Evolutionary conservation across 1,284 basidiomycete genomes (phyloP), one percentile per base, ranked within the genome.

Genomic region (Leccinum fallax): DNA sequence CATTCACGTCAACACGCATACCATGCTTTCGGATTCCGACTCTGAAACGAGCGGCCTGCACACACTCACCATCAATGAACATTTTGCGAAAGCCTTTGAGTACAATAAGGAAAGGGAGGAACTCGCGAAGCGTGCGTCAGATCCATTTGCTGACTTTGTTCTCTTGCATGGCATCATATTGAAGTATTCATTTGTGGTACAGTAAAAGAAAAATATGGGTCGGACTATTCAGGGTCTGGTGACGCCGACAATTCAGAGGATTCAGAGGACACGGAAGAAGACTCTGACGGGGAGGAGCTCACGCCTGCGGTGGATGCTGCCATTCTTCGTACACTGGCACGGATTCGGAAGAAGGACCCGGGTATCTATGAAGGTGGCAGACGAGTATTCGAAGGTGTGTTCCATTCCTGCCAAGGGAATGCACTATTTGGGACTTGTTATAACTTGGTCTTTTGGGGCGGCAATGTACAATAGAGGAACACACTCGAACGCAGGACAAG

Each of bases 271-370:
- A 90, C 88, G 55, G 92, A 93, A 2, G 96, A 98, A 72, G 97
- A 99, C 72, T 94, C 97, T 72, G 93, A 97, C 63, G 97, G 96
- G 13, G 94, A 95, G 67, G 93, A 98, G 75, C 85, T 99, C 60
- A 99, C 95, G 0, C 95, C 96, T 2, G 90, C 92, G 0, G 85
- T 98, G 53, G 97, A 99, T 73, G 97, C 91, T 52, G 97, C 97
- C 19, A 97, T 99, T 69, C 82, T 99, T 49, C 84, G 94, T 55
- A 99, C 96, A 0, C 81, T 99, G 8, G 92, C 91, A 1, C 85
- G 90, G 68, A 98, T 99, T 63, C 87, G 88, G 71, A 83, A 84
- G 61, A 92, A 87, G 68, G 95, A 98, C 74, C 93, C 94, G 0
- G 85, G 82, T 2, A 93, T 97, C 51, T 97, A 97, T 68, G 84